phyloP scores from a whole-genome alignment of 164 flowering plant genomes.

The Aristolochia californica region DNA sequence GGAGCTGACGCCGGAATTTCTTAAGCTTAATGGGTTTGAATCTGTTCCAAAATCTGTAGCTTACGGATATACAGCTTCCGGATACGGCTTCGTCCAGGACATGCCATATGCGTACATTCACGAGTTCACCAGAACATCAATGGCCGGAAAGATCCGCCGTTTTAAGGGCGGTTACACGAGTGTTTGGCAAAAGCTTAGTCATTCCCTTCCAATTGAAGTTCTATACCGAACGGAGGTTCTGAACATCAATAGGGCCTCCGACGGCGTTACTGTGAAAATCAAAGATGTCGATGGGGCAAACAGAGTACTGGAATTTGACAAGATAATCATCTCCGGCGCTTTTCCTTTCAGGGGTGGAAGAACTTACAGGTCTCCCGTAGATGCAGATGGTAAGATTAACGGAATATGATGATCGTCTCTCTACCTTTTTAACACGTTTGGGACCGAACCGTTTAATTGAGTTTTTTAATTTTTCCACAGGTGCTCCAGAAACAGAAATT shows the following conservation, averaged over 20 bases:
- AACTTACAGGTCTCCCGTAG: slow-evolving; percentile 34
- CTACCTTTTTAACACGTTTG: not conserved
- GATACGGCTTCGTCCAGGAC: slow-evolving; percentile 75
- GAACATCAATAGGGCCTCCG: slow-evolving; percentile 27
- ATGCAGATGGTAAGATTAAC: slow-evolving; percentile 20
- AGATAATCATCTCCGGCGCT: slow-evolving; percentile 57
- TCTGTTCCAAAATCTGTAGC: slow-evolving; percentile 67
- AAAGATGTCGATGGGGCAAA: slow-evolving; percentile 20
- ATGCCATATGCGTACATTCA: slow-evolving; percentile 86
- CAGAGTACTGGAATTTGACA: slow-evolving; percentile 42
- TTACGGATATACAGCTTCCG: slow-evolving; percentile 80
- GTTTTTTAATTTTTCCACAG: slow-evolving; percentile 8
- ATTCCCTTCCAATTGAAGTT: slow-evolving; percentile 36
- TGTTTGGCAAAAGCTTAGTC: slow-evolving; percentile 48
- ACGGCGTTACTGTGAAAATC: slow-evolving; percentile 24
- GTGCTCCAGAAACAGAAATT: slow-evolving; percentile 20
- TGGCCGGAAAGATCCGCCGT: slow-evolving; percentile 76
- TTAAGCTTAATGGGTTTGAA: slow-evolving; percentile 38
- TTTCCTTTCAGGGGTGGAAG: slow-evolving; percentile 48
- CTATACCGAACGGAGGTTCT: slow-evolving; percentile 54
- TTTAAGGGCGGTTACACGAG: slow-evolving; percentile 61
- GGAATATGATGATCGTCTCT: not conserved
- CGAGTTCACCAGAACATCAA: slow-evolving; percentile 69
- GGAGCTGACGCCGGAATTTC: slow-evolving; percentile 44
- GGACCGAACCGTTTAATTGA: not conserved